Percentiles rank a stretch among this genome's conserved stretches.
These are phyloP conservation scores for Tirmania nivea DNA, from an alignment of 495 filamentous ascomycete species.

Conservation along the genomic window DNA sequence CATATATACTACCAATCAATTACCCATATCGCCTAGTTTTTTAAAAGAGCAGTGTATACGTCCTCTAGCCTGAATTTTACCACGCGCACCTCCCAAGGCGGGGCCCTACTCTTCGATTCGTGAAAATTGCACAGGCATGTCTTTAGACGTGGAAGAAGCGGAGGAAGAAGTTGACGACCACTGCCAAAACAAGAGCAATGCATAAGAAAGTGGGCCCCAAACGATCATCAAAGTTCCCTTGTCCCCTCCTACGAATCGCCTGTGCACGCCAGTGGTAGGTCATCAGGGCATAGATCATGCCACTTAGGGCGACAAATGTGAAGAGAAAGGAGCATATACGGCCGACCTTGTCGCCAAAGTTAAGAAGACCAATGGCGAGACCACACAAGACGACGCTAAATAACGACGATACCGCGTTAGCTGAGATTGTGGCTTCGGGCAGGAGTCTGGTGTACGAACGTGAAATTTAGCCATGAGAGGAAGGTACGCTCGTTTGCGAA, in stretches of 20 bases:
- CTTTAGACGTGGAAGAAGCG: neutral
- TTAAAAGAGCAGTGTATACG: too few relatives aligned
- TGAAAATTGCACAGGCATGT: too few relatives aligned
- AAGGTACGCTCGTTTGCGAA: slow-evolving; percentile 99
- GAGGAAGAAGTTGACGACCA: neutral
- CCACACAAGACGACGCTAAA: slow-evolving; percentile 72
- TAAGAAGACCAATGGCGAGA: slow-evolving; percentile 83
- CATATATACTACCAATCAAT: too few relatives aligned
- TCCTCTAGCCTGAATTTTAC: too few relatives aligned
- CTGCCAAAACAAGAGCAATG: neutral
- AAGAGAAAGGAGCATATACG: slow-evolving; percentile 84
- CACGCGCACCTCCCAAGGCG: too few relatives aligned
- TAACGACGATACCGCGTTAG: too few relatives aligned
- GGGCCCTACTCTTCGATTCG: too few relatives aligned
- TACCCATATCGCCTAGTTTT: too few relatives aligned
- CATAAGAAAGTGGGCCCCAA: slow-evolving; percentile 78
- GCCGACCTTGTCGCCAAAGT: slow-evolving; percentile 86
- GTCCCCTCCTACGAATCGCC: slow-evolving; percentile 72
- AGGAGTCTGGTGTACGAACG: neutral
- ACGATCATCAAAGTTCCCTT: slow-evolving; percentile 89
- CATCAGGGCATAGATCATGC: slow-evolving; percentile 84
- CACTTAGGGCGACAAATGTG: slow-evolving; percentile 80
- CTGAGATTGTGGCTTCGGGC: too few relatives aligned
- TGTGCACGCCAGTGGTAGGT: slow-evolving; percentile 96
- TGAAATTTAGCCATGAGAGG: slow-evolving; percentile 95